Evolutionary conservation across 129 eudicot genomes (phyloP).

Genomic region (Glebionis coronaria): DNA sequence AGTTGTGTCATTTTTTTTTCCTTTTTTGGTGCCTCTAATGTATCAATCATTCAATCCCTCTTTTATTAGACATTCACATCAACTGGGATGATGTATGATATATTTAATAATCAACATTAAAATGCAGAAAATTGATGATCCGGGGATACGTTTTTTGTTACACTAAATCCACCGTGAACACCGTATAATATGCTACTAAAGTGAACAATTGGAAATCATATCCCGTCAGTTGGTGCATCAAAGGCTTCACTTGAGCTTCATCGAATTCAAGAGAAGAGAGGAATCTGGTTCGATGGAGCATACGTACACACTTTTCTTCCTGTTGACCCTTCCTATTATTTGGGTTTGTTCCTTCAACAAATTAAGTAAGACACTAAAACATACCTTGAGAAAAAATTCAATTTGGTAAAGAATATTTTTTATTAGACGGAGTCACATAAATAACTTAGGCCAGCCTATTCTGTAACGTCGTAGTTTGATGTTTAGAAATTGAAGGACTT

Average conservation of each 20-base stretch:
- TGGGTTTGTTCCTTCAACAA: neutral
- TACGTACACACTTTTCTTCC: conserved; percentile 41
- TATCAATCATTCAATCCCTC: no score
- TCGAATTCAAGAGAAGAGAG: conserved; percentile 82
- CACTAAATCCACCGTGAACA: conserved; percentile 66
- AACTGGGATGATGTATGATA: neutral
- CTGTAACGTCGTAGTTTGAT: no score
- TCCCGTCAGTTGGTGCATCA: conserved; percentile 87
- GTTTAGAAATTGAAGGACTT: no score
- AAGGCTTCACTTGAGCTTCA: conserved; percentile 71
- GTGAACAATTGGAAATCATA: conserved; percentile 88
- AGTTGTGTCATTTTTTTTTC: no score
- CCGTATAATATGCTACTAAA: conserved; percentile 61
- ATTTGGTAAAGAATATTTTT: conserved; percentile 38
- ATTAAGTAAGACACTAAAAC: no score
- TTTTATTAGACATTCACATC: no score
- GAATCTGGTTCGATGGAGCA: conserved; percentile 97
- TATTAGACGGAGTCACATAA: conserved; percentile 10
- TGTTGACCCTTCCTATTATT: no score
- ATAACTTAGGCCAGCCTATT: no score
- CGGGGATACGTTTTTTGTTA: conserved; percentile 64
- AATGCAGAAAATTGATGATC: conserved; percentile 63
- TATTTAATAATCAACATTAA: neutral
- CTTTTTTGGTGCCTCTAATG: no score
- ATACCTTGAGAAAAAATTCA: no score